Evolutionary conservation across 2,329 filamentous ascomycete genomes (phyloP), one percentile per base, ranked within the genome.

Genomic region (Aspergillus unguis): DNA sequence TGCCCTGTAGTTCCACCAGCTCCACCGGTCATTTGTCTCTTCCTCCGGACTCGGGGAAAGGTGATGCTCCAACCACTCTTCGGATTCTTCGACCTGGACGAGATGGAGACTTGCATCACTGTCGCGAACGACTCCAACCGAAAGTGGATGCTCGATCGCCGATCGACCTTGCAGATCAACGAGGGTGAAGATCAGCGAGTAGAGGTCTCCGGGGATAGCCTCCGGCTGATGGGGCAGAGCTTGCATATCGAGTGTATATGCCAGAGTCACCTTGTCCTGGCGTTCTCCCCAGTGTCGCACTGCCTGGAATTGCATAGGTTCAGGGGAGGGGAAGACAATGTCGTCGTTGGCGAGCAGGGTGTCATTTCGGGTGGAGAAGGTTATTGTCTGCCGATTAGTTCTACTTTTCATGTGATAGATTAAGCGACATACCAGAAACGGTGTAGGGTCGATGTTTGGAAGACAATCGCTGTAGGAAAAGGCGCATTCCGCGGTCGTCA

Each of bases 271-370:
- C 7, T 57, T 47, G 2, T 44, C 28, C 7, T 61, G 41, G 6
- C 52, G 3, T 51, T 37, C 3, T 56, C 43, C 51, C 31, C 57
- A 52, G n/a, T 62, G 58, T 31, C 61, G 63, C 17, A 56, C 48
- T 3, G 62, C 66, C 17, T 63, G 50, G 32, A 69, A 56, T 37
- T 61, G 58, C 63, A 66, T 65, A 17, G 63, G 59, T 5, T 53
- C 38, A 4, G 63, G 44, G 1, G 66, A 54, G 1, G 67, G 67
- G 53, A 69, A 69, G 44, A 70, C 52, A 25, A 54, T 45, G 17
- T 67, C 52, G 9, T 61, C 36, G 53, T 70, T 70, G 53, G 65
- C 66, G 31, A 58, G 61, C 4, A 70, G 60, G 5, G 50, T 58
- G 38, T 58, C 62, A 51, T 69, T 59, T 28, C 60, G 35, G 4